Conservation (phyloP, 345 rosid species). For the Salix koriyanagi region DNA sequence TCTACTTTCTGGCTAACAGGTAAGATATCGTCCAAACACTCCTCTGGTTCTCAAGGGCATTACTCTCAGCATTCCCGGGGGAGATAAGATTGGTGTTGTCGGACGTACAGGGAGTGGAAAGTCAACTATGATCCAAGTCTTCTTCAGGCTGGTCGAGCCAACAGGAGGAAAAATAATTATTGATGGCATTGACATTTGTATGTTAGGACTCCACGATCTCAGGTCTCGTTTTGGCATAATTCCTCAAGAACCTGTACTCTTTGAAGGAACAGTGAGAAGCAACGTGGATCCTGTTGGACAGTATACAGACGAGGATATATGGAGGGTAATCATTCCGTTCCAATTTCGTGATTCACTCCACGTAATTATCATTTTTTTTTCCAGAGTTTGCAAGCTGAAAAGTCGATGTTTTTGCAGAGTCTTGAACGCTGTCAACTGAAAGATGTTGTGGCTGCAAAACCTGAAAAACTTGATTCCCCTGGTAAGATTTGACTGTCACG, state of each 20-base stretch:
- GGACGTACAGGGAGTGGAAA: slow-evolving; percentile 98
- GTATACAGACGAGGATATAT: slow-evolving; percentile 78
- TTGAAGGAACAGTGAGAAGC: slow-evolving; percentile 93
- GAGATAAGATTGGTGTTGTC: slow-evolving; percentile 86
- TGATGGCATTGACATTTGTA: slow-evolving; percentile 73
- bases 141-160: slow-evolving; percentile 90
- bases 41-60: slow-evolving; percentile 88
- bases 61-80: slow-evolving; percentile 66
- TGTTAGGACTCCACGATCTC: slow-evolving; percentile 82
- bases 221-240: slow-evolving; percentile 92
- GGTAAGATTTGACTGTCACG: slow-evolving; percentile 32
- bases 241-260: slow-evolving; percentile 94
- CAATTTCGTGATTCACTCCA: neutral
- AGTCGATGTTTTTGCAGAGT: slow-evolving; percentile 40
- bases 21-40: slow-evolving; percentile 78
- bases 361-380: neutral
- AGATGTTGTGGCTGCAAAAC: slow-evolving; percentile 65
- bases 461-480: slow-evolving; percentile 71
- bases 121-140: slow-evolving; percentile 82
- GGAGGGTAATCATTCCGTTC: slow-evolving; percentile 55
- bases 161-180: slow-evolving; percentile 70
- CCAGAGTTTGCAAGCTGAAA: neutral
- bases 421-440: slow-evolving; percentile 89
- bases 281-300: slow-evolving; percentile 81
- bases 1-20: slow-evolving; percentile 39